A percentile compares a stretch with the other conserved stretches of the same genome.
phyloP scores from a whole-genome alignment of 2,329 filamentous ascomycete genomes.

The Xylaria hypoxylon region DNA sequence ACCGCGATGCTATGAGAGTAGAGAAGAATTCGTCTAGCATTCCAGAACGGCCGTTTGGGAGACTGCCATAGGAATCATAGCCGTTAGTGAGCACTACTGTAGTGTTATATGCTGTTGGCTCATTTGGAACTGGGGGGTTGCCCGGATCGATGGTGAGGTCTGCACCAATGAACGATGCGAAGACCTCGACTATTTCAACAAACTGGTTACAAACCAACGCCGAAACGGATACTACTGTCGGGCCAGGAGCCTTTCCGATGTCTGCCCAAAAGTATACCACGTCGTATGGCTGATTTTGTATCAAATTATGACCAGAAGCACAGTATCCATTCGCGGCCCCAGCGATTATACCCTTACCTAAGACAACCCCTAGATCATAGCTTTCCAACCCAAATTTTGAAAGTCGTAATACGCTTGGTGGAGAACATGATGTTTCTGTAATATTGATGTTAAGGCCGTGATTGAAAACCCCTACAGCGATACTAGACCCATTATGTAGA shows the following conservation, averaged over 20 bases:
- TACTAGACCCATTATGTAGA: slow-evolving; percentile 54
- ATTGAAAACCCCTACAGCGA: slow-evolving; percentile 10
- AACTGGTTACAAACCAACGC: slow-evolving; percentile 46
- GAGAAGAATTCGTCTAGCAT: background rate
- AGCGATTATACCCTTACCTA: background rate
- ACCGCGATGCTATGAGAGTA: slow-evolving; percentile 2
- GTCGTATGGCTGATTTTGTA: too few relatives aligned
- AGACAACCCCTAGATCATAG: background rate
- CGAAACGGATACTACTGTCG: slow-evolving; percentile 50
- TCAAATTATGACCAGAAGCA: too few relatives aligned
- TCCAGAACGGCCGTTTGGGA: background rate
- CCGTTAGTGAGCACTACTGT: too few relatives aligned
- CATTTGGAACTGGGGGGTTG: background rate
- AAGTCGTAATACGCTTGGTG: background rate
- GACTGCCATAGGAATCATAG: background rate
- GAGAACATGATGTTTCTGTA: background rate
- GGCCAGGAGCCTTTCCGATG: slow-evolving; percentile 38
- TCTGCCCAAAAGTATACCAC: slow-evolving; percentile 14
- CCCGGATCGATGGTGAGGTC: background rate
- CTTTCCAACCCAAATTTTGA: background rate
- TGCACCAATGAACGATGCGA: slow-evolving; percentile 2
- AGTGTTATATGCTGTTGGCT: background rate
- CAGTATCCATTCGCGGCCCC: background rate
- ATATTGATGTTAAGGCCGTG: background rate
- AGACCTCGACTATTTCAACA: background rate